Base-by-base conservation (phyloP, 495 filamentous ascomycete genomes). In the Rhypophila decipiens region DNA sequence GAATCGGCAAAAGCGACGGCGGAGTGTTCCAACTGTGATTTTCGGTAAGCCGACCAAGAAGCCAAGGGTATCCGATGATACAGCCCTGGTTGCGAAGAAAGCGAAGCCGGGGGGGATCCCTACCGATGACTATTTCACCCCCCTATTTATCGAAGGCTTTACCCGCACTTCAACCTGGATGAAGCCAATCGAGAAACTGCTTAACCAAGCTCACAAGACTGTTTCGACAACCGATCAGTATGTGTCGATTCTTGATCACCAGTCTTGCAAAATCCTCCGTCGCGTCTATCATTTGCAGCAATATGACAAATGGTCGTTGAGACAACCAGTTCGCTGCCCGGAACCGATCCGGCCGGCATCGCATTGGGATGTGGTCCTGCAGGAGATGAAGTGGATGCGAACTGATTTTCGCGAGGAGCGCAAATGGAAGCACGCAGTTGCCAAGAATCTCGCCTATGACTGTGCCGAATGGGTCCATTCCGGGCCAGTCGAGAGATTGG, bases 381-480 rank as follows among this genome's bases (percentile, higher is more conserved):
- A 88, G 52, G 88, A 98, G 66, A 86, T 90, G 79, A 95, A 88
- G 64, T 96, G 93, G 94, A 88, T 98, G 82, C 79, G 88, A 31
- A 95, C 88, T 2, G 93, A 98, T 69, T 97, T 97, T 57, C 76
- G 85, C 24, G 87, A 95, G 67, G 93, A 98, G 64, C 70, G 87
- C 22, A 95, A 94, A 61, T 96, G 88, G 88, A 96, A 96, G 64
- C 80, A 83, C 50, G 80, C 86, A 40, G 77, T 84, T 34, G 89
- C 90, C 2, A 80, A 79, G 43, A 84, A 82, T 42, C 73, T 90
- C 36, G 90, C 89, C 3, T 70, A 83, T 47, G 82, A 81, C 59
- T 96, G 90, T 66, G 85, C 85, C 1, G 83, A 89, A 55, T 96
- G 84, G 76, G 76, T 88, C 31, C 72, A 76, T 39, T 77, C 81